Conservation (phyloP, 495 filamentous ascomycete species). For the Annulohypoxylon maeteangense region DNA sequence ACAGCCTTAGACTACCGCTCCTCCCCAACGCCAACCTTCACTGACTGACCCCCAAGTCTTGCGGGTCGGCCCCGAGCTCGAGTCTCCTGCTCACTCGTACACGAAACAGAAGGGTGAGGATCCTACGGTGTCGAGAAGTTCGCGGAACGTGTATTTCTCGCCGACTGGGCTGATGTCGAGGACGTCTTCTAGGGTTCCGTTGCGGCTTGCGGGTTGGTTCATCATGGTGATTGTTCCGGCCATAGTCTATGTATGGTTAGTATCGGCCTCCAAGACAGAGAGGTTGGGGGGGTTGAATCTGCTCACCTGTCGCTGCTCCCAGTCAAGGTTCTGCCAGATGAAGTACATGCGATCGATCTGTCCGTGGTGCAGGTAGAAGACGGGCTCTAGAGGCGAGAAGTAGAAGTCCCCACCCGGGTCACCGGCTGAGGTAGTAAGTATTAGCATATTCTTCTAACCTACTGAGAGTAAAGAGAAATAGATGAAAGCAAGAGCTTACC, state of each 20-base stretch:
- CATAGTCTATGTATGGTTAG: constrained; percentile 47
- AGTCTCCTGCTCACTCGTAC: constrained; percentile 40
- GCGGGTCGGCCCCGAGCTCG: neutral
- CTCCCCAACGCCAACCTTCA: neutral
- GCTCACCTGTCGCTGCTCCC: constrained; percentile 51
- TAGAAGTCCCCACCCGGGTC: constrained; percentile 65
- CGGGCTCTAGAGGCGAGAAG: constrained; percentile 71
- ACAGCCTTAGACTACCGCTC: neutral
- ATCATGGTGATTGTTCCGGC: constrained; percentile 56
- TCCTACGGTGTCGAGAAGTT: constrained; percentile 47
- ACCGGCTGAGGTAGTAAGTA: constrained; percentile 25
- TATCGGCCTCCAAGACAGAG: neutral
- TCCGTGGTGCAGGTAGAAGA: constrained; percentile 76
- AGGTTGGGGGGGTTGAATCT: neutral
- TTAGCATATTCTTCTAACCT: neutral
- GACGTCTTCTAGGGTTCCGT: constrained; percentile 48
- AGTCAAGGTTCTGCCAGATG: constrained; percentile 72
- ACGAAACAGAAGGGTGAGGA: constrained; percentile 52
- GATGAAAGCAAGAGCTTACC: constrained; percentile 25
- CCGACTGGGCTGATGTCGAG: constrained; percentile 47
- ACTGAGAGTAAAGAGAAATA: neutral
- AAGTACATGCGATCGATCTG: constrained; percentile 77
- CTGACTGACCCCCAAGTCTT: neutral
- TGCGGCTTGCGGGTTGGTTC: constrained; percentile 48
- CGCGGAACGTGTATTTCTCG: constrained; percentile 19